Conservation (phyloP, 2,329 filamentous ascomycete species). For the Aureobasidium uvarum region DNA sequence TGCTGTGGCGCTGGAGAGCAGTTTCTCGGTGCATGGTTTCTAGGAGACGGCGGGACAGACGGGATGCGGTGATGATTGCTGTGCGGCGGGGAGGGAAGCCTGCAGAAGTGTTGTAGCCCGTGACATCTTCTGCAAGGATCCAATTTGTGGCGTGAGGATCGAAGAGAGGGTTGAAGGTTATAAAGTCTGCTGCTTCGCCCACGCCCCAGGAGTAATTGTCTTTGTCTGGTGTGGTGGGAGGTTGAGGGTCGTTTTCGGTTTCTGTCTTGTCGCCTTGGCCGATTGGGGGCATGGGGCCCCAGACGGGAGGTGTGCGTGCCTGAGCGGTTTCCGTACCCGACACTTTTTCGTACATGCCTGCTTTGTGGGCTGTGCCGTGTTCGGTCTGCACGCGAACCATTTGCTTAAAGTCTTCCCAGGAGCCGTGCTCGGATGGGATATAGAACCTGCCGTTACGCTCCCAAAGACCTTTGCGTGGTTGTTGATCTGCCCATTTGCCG, state of each 20-base stretch:
- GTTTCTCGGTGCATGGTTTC: constrained; percentile 74
- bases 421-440: constrained; percentile 66
- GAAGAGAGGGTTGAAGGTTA: constrained; percentile 75
- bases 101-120: constrained; percentile 60
- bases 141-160: constrained; percentile 69
- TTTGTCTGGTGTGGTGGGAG: constrained; percentile 56
- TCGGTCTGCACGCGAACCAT: constrained; percentile 63
- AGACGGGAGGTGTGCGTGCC: constrained; percentile 45
- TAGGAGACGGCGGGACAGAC: constrained; percentile 65
- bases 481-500: constrained; percentile 63
- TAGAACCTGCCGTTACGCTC: constrained; percentile 76
- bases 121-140: constrained; percentile 69
- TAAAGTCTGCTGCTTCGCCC: constrained; percentile 70
- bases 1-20: constrained; percentile 64
- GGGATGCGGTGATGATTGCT: constrained; percentile 68
- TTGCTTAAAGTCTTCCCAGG: constrained; percentile 68
- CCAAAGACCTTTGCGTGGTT: constrained; percentile 72
- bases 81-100: constrained; percentile 64
- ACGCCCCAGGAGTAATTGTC: constrained; percentile 64
- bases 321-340: constrained; percentile 40
- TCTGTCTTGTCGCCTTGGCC: constrained; percentile 50
- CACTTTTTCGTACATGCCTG: constrained; percentile 45
- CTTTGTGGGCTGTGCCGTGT: constrained; percentile 49
- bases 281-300: constrained; percentile 47
- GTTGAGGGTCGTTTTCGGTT: constrained; percentile 51